Conservation (phyloP, 345 rosid genomes). For the Noccaea caerulescens region DNA sequence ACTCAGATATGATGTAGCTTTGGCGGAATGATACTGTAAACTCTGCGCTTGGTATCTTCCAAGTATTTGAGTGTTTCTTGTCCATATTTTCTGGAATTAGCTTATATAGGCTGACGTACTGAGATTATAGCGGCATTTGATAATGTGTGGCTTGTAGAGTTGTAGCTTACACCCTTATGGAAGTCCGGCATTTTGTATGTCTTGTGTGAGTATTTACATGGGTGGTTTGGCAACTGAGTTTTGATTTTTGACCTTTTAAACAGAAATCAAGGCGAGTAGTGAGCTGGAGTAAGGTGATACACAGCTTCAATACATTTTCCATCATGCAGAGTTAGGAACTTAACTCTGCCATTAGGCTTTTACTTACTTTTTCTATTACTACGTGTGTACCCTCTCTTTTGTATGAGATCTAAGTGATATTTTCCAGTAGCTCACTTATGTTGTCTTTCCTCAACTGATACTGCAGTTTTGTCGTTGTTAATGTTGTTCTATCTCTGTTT, state of each 20-base stretch:
- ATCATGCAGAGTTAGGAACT: slow-evolving; percentile 47
- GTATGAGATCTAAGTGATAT: slow-evolving; percentile 40
- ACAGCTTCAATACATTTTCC: slow-evolving; percentile 45
- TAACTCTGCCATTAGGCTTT: slow-evolving; percentile 40
- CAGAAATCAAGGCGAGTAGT: slow-evolving; percentile 42
- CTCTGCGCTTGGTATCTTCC: neutral
- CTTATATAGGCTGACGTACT: neutral
- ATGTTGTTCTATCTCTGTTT: slow-evolving; percentile 23
- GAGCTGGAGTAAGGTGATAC: slow-evolving; percentile 48
- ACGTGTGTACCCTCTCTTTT: slow-evolving; percentile 31
- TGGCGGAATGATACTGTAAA: neutral
- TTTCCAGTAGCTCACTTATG: slow-evolving; percentile 21
- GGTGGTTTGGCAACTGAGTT: slow-evolving; percentile 40
- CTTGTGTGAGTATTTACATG: slow-evolving; percentile 32
- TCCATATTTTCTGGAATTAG: slow-evolving; percentile 1
- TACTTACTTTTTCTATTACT: slow-evolving; percentile 19
- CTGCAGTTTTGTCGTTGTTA: slow-evolving; percentile 24
- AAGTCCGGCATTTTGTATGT: slow-evolving; percentile 20
- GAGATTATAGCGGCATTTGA: slow-evolving; percentile 15
- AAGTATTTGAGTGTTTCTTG: neutral
- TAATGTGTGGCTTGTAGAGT: slow-evolving; percentile 24
- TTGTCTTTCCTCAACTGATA: slow-evolving; percentile 10
- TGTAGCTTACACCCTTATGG: slow-evolving; percentile 5
- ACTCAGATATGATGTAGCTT: slow-evolving; percentile 1
- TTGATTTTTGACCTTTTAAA: slow-evolving; percentile 36